These are phyloP conservation scores for Dalbergia oliveri DNA, from an alignment of 306 rosid species.

Conservation along the genomic window DNA sequence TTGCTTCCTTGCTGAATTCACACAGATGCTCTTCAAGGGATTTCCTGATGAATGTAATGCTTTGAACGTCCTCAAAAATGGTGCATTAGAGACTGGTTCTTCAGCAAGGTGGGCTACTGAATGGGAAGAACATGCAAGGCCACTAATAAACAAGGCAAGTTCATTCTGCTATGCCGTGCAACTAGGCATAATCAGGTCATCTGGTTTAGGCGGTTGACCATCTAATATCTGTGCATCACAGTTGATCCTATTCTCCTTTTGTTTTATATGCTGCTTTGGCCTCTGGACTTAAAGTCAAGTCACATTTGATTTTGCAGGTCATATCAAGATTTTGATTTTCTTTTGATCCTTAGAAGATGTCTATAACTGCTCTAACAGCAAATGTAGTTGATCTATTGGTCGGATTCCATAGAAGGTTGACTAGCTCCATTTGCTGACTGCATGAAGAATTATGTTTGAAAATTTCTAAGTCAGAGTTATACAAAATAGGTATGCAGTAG, in stretches of 20 bases:
- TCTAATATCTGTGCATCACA: not conserved
- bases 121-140: conserved; percentile 95
- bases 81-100: conserved; percentile 73
- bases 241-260: conserved; percentile 15
- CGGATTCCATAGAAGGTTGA: conserved; percentile 27
- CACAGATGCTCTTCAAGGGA: conserved; percentile 86
- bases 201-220: not conserved
- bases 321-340: conserved; percentile 50
- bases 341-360: conserved; percentile 12
- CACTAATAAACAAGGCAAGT: conserved; percentile 79
- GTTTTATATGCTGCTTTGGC: conserved; percentile 13
- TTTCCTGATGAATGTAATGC: conserved; percentile 79
- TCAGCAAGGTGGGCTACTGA: conserved; percentile 82
- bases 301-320: conserved; percentile 53
- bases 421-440: conserved; percentile 20
- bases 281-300: conserved; percentile 6
- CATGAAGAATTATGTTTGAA: conserved; percentile 30
- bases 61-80: conserved; percentile 64
- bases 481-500: conserved; percentile 39
- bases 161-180: conserved; percentile 36
- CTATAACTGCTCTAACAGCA: conserved; percentile 8
- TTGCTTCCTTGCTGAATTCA: conserved; percentile 41
- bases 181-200: not conserved
- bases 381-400: conserved; percentile 19
- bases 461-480: conserved; percentile 16